Evolutionary conservation across 176 grass and related monocot species (phyloP).

Genomic region (Zea luxurians): DNA sequence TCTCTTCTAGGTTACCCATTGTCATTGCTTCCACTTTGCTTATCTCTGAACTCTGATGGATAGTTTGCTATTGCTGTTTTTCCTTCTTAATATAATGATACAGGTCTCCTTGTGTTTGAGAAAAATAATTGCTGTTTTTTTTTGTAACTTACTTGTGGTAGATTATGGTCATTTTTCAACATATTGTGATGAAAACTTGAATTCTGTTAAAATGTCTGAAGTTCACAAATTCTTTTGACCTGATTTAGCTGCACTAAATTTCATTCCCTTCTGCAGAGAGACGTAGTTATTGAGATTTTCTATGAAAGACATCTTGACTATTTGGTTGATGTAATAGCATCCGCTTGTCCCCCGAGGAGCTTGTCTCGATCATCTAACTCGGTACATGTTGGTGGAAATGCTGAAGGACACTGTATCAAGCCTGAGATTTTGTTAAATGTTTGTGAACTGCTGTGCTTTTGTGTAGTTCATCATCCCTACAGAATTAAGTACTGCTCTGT

Average conservation of each 20-base stretch:
- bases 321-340: slow-evolving; percentile 95
- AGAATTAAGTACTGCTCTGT: slow-evolving; percentile 79
- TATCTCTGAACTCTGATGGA: slow-evolving; percentile 11
- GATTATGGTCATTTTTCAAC: slow-evolving; percentile 13
- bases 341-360: slow-evolving; percentile 58
- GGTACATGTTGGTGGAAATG: slow-evolving; percentile 34
- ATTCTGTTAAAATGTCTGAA: slow-evolving; percentile 22
- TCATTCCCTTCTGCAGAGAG: slow-evolving; percentile 66
- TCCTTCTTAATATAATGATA: neutral
- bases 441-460: slow-evolving; percentile 95
- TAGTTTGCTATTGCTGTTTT: neutral
- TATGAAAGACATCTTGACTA: slow-evolving; percentile 93
- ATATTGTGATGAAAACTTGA: slow-evolving; percentile 3
- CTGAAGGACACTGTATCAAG: slow-evolving; percentile 54
- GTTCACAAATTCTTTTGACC: slow-evolving; percentile 14
- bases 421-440: slow-evolving; percentile 94
- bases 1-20: slow-evolving; percentile 19
- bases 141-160: neutral
- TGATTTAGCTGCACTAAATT: slow-evolving; percentile 39
- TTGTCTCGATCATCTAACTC: slow-evolving; percentile 46
- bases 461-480: slow-evolving; percentile 94
- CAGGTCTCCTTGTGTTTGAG: neutral
- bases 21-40: neutral
- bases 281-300: slow-evolving; percentile 90
- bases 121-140: slow-evolving; percentile 11